Evolutionary conservation across 1,284 basidiomycete species (phyloP).

Genomic region (Uromyces viciae-fabae): DNA sequence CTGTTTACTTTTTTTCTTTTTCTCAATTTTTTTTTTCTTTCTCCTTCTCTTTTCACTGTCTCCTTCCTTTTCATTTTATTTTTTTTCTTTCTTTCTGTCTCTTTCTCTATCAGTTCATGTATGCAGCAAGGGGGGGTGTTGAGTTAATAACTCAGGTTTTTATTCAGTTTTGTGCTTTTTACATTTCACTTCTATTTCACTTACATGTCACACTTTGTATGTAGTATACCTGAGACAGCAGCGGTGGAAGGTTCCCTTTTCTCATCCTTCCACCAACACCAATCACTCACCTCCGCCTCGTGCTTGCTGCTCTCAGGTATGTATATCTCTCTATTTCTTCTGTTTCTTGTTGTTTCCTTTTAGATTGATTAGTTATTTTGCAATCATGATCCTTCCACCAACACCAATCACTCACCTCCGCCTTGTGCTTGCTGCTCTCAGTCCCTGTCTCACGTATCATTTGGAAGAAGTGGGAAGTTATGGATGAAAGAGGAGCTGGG

Average conservation of each 20-base stretch:
- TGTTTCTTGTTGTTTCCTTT: neutral
- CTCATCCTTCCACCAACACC: conserved; percentile 5
- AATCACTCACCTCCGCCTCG: conserved; percentile 10
- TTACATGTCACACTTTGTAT: neutral
- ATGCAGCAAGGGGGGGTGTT: no score
- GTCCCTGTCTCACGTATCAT: no score
- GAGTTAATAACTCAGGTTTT: no score
- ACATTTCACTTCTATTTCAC: neutral
- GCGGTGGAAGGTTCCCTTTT: neutral
- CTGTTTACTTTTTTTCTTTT: no score
- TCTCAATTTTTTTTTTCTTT: no score
- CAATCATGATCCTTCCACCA: neutral
- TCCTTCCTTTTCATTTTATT: neutral
- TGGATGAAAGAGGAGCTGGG: no score
- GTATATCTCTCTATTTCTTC: neutral
- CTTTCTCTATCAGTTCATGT: no score
- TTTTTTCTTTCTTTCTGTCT: no score
- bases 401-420: neutral
- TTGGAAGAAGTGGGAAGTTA: no score
- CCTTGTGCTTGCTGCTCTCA: conserved; percentile 3
- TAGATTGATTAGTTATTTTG: no score
- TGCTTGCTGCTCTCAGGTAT: neutral
- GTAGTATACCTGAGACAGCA: no score
- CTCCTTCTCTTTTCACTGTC: neutral
- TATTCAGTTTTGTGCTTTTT: conserved; percentile 3